Conservation (phyloP, 176 grass and related monocot species). For the Eleusine indica region DNA sequence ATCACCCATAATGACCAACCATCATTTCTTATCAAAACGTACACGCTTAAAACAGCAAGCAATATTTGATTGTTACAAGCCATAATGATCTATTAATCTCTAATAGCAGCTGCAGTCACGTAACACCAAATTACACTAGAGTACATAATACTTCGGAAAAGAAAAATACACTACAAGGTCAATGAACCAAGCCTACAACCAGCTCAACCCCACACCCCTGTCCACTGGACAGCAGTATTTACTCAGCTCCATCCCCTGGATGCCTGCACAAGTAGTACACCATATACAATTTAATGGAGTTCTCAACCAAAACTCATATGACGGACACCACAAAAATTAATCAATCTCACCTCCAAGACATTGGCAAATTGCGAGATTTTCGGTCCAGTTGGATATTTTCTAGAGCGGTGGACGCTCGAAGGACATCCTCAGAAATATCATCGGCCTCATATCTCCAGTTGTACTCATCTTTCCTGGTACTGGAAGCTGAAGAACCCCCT, state of each 20-base stretch:
- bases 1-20: too few species aligned
- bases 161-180: background rate
- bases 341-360: constrained; percentile 83
- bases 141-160: too few species aligned
- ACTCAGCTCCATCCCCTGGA: constrained; percentile 46
- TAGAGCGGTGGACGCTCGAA: constrained; percentile 68
- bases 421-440: constrained; percentile 80
- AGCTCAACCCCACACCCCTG: background rate
- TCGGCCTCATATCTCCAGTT: constrained; percentile 86
- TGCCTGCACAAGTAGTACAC: constrained; percentile 38
- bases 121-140: background rate
- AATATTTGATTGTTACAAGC: background rate
- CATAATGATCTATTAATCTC: background rate
- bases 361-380: constrained; percentile 73
- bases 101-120: background rate
- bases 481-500: constrained; percentile 54
- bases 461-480: constrained; percentile 82
- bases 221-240: background rate
- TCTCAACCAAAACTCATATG: background rate
- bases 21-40: too few species aligned
- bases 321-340: background rate
- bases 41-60: too few species aligned
- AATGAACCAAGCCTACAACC: background rate
- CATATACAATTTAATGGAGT: background rate
- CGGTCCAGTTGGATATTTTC: constrained; percentile 83